phyloP scores from a whole-genome alignment of 805 yeast genomes.

The Kodamaea fukazawae region DNA sequence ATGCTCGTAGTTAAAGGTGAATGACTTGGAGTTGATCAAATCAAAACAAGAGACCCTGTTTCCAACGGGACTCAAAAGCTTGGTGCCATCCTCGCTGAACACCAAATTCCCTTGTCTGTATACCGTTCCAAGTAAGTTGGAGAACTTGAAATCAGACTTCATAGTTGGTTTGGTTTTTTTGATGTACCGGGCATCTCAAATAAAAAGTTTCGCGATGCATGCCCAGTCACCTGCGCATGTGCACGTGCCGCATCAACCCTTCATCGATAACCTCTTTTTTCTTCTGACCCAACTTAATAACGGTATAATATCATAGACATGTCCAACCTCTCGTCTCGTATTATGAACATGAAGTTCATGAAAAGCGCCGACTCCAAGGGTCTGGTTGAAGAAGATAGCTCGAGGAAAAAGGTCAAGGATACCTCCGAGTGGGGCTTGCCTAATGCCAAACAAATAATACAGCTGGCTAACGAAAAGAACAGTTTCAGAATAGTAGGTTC shows the following conservation, averaged over 20 bases:
- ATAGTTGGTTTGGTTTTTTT: conserved; percentile 31
- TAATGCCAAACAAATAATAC: conserved; percentile 22
- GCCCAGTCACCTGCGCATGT: too few species aligned
- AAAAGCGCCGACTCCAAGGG: conserved; percentile 38
- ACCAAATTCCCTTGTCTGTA: conserved; percentile 88
- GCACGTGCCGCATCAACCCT: too few species aligned
- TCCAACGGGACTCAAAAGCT: conserved; percentile 88
- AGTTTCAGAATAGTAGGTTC: conserved; percentile 23
- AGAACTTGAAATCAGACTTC: conserved; percentile 87
- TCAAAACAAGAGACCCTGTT: conserved; percentile 89
- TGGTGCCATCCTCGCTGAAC: conserved; percentile 83
- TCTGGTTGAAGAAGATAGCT: conserved; percentile 30
- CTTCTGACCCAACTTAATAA: too few species aligned
- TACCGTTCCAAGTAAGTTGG: conserved; percentile 90
- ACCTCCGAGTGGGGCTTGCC: conserved; percentile 52
- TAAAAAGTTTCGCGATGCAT: conserved; percentile 4
- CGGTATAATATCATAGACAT: neutral
- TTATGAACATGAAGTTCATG: conserved; percentile 78
- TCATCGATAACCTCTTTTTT: too few species aligned
- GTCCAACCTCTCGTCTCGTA: conserved; percentile 35
- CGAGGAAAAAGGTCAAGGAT: conserved; percentile 43
- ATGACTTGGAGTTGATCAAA: conserved; percentile 76
- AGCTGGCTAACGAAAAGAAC: conserved; percentile 20
- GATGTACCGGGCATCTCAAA: neutral
- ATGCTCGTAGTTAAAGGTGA: conserved; percentile 90